Base-by-base conservation (phyloP, 306 rosid genomes). In the Prunus davidiana region DNA sequence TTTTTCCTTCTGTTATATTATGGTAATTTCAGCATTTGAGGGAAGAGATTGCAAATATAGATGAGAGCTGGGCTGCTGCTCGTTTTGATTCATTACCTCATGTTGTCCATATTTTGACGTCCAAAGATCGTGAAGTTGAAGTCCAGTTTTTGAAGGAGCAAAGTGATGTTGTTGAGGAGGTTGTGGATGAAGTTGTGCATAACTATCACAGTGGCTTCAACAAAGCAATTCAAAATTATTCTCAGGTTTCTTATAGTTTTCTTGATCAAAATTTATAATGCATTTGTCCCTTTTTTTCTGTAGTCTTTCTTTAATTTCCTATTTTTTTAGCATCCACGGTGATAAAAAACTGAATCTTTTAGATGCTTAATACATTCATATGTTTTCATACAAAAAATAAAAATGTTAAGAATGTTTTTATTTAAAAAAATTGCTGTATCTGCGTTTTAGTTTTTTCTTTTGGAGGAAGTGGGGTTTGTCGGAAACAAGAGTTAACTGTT, bases 31-130 rank as follows among this genome's bases (percentile, higher is more conserved):
- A 96, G 99, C 84, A 91, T 88, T 78, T 96, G 81, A 96, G 91
- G 78, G 91, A 88, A 74, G 99, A 96, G 6, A 83, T 93, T 84
- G 73, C 88, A 28, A 88, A 82, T 78, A 72, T 96, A 64, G 97
- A 96, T 50, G 99, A 91, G 87, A 86, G 72, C 86, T 96, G 99
- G 99, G 85, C 92, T 64, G 88, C 96, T 64, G 90, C 97, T 66
- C 98, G 99, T 70, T 96, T 96, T 87, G 99, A 96, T 86, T 93
- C 99, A n/a, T 81, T 96, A 63, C 99, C 99, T 76, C 97, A 96
- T 76, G 99, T 96, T 86, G 99, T 96, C 55, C 99, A 89, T 84
- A 96, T 93, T 75, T 87, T 96, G 83, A 96, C 99, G 16, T 96
- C 99, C 58, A 96, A 93, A 93, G 97, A 92, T 73, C 99, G 99